phyloP scores from a whole-genome alignment of 2,329 filamentous ascomycete genomes.

The Hypoxylon rubiginosum region DNA sequence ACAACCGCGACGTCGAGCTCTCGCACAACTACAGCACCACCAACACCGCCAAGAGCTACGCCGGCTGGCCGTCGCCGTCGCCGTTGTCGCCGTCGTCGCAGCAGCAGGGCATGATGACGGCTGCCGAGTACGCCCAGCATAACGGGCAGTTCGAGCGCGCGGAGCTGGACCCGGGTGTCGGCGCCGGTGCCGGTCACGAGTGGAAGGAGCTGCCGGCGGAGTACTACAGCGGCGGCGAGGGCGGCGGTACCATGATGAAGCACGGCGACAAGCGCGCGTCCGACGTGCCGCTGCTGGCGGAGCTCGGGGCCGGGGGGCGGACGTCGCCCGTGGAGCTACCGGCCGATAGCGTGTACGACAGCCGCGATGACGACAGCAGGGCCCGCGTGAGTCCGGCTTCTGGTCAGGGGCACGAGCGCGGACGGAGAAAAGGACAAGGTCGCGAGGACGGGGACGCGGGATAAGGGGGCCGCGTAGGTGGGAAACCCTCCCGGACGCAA shows the following conservation, averaged over 20 bases:
- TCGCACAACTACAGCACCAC: slow-evolving; percentile 2
- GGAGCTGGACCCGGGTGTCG: slow-evolving; percentile 35
- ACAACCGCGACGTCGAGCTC: slow-evolving; percentile 31
- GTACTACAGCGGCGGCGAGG: slow-evolving; percentile 16
- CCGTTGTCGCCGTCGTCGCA: slow-evolving; percentile 17
- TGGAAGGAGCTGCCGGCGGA: slow-evolving; percentile 34
- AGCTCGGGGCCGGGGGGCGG: slow-evolving; percentile 31
- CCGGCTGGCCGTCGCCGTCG: slow-evolving; percentile 3
- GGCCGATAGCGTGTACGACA: slow-evolving; percentile 7
- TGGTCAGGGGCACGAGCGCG: background rate
- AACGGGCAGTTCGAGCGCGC: slow-evolving; percentile 37
- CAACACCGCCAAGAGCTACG: background rate
- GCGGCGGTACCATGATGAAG: background rate
- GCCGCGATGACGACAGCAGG: background rate
- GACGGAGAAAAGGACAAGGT: background rate
- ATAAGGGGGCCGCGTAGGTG: background rate
- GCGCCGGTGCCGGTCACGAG: background rate
- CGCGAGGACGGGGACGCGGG: slow-evolving; percentile 2
- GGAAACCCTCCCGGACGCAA: too few species aligned
- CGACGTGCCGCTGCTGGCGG: slow-evolving; percentile 44
- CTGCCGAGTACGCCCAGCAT: slow-evolving; percentile 27
- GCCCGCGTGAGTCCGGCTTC: background rate
- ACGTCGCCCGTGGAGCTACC: slow-evolving; percentile 41
- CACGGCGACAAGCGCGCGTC: slow-evolving; percentile 28
- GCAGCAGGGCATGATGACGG: slow-evolving; percentile 2